phyloP scores from a whole-genome alignment of 345 rosid species.

The Salix exigua region DNA sequence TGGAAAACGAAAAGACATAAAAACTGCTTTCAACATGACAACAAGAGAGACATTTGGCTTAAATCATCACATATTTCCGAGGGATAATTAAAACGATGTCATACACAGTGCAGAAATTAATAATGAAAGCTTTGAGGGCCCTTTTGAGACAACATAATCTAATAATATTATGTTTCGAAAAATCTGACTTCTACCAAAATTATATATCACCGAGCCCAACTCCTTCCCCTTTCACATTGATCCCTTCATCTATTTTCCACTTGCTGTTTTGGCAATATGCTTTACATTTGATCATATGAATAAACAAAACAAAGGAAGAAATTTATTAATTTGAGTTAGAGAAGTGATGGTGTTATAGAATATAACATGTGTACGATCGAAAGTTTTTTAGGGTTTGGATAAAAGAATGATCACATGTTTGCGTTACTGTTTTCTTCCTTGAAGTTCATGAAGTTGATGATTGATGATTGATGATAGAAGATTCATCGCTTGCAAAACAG shows the following conservation, averaged over 20 bases:
- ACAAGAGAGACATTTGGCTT: slow-evolving; percentile 25
- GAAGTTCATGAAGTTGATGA: too few relatives aligned
- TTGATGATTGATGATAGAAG: too few relatives aligned
- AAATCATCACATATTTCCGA: slow-evolving; percentile 31
- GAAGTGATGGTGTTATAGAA: too few relatives aligned
- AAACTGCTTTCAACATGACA: slow-evolving; percentile 7
- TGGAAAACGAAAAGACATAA: slow-evolving; percentile 13
- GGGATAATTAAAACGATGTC: slow-evolving; percentile 24
- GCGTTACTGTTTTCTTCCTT: too few relatives aligned
- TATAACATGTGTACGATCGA: too few relatives aligned
- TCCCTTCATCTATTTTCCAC: not conserved
- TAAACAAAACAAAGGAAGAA: not conserved
- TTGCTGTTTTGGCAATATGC: not conserved
- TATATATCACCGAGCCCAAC: not conserved
- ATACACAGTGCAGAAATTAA: slow-evolving; percentile 7
- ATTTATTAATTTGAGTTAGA: not conserved
- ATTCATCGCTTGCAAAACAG: fast-evolving
- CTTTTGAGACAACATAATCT: slow-evolving; percentile 16
- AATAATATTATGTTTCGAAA: slow-evolving; percentile 17
- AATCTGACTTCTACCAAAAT: slow-evolving; percentile 1
- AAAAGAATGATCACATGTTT: too few relatives aligned
- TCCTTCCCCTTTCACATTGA: not conserved
- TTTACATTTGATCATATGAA: too few relatives aligned
- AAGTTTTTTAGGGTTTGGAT: too few relatives aligned
- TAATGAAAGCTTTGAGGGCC: slow-evolving; percentile 1